A percentile compares a stretch with the other conserved stretches of the same genome.
Conservation (phyloP, 1,139 yeast genomes). For the Suhomyces kunorum region DNA sequence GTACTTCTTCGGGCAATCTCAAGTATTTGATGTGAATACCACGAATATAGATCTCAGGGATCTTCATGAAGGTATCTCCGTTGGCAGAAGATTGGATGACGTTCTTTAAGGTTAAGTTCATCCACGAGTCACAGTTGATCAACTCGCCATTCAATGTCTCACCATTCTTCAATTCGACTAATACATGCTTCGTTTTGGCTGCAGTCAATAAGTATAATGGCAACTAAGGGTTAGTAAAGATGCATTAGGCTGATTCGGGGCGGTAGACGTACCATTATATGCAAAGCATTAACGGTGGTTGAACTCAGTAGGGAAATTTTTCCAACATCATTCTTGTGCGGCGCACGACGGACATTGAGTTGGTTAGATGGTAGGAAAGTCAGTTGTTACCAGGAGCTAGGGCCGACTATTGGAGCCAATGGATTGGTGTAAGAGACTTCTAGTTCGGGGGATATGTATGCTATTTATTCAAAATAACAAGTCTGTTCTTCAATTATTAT, state of each 20-base stretch:
- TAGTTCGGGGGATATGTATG: no score
- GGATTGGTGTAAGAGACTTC: no score
- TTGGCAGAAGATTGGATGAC: slow-evolving; percentile 74
- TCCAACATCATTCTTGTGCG: slow-evolving; percentile 10
- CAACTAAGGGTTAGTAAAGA: slow-evolving; percentile 49
- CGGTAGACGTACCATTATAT: slow-evolving; percentile 12
- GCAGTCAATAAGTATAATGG: slow-evolving; percentile 90
- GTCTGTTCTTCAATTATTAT: no score
- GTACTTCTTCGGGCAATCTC: slow-evolving; percentile 45
- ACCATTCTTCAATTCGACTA: slow-evolving; percentile 90
- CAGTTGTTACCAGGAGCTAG: background rate
- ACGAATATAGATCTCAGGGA: slow-evolving; percentile 79
- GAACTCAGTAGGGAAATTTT: slow-evolving; percentile 10
- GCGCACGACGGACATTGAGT: slow-evolving; percentile 2
- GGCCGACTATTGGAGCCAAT: no score
- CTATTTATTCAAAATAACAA: no score
- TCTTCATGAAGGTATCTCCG: slow-evolving; percentile 66
- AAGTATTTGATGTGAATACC: slow-evolving; percentile 68
- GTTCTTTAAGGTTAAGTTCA: slow-evolving; percentile 84
- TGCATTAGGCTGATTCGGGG: background rate
- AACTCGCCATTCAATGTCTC: slow-evolving; percentile 86
- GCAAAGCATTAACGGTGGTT: slow-evolving; percentile 10
- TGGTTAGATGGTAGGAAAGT: background rate
- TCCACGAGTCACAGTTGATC: slow-evolving; percentile 89
- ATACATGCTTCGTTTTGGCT: slow-evolving; percentile 84